Conservation (phyloP, 139 green algal genomes). For the Chloropicon primus region DNA sequence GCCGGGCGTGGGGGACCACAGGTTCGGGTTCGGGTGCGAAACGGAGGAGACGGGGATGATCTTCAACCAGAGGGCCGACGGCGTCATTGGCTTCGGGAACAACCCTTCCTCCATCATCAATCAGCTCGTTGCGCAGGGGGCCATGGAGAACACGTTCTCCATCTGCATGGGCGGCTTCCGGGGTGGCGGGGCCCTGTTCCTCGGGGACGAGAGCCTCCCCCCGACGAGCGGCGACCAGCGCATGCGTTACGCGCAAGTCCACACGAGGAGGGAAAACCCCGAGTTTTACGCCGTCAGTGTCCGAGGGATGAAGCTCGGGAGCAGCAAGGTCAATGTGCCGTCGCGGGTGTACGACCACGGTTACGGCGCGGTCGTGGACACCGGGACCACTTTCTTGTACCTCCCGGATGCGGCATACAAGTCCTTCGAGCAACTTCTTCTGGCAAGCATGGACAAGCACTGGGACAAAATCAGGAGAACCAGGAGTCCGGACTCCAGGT, state of each 20-base stretch:
- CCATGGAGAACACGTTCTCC: slow-evolving; percentile 64
- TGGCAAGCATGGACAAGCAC: not conserved
- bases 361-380: slow-evolving; percentile 85
- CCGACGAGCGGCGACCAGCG: slow-evolving; percentile 18
- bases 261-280: slow-evolving; percentile 15
- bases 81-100: slow-evolving; percentile 76
- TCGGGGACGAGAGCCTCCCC: slow-evolving; percentile 33
- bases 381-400: slow-evolving; percentile 92
- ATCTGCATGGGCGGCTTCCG: slow-evolving; percentile 79
- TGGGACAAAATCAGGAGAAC: not conserved
- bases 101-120: slow-evolving; percentile 9
- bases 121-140: slow-evolving; percentile 50
- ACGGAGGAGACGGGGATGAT: slow-evolving; percentile 79
- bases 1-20: not conserved
- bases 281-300: slow-evolving; percentile 72
- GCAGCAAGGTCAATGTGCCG: slow-evolving; percentile 21
- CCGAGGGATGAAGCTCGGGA: slow-evolving; percentile 41
- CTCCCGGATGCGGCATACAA: slow-evolving; percentile 56
- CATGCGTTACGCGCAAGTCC: slow-evolving; percentile 14
- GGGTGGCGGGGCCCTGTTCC: slow-evolving; percentile 42
- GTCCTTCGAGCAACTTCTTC: slow-evolving; percentile 21
- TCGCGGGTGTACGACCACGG: slow-evolving; percentile 33
- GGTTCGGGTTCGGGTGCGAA: slow-evolving; percentile 66
- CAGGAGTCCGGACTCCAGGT: not conserved
- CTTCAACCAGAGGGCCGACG: slow-evolving; percentile 74